Percentiles rank a stretch among this genome's conserved stretches.
phyloP scores from a whole-genome alignment of 768 basidiomycete genomes.

The Trametes cinnabarina region DNA sequence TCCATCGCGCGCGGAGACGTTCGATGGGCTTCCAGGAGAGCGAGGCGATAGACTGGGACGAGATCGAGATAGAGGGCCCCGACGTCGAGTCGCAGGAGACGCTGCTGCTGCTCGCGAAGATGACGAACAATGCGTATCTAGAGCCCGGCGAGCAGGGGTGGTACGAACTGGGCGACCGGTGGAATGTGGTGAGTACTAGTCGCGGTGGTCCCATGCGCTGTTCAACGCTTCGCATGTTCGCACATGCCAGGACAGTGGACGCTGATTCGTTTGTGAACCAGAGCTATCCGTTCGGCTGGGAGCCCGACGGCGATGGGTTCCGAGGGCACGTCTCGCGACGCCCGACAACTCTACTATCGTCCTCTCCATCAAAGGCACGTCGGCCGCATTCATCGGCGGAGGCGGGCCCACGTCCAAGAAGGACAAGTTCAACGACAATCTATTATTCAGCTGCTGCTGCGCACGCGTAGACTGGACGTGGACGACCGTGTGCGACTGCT shows the following conservation, averaged over 20 bases:
- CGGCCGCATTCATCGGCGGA: conserved; percentile 68
- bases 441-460: conserved; percentile 94
- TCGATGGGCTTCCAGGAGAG: conserved; percentile 34
- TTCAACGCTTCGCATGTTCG: too few relatives aligned
- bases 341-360: conserved; percentile 81
- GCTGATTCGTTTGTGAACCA: conserved; percentile 24
- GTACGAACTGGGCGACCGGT: conserved; percentile 71
- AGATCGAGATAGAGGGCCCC: conserved; percentile 69
- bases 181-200: conserved; percentile 49
- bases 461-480: conserved; percentile 90
- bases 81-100: conserved; percentile 76
- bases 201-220: too few relatives aligned
- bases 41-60: conserved; percentile 62
- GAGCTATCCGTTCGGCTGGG: conserved; percentile 90
- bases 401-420: conserved; percentile 85
- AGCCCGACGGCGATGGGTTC: conserved; percentile 81
- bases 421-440: conserved; percentile 91
- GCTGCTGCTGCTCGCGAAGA: conserved; percentile 83
- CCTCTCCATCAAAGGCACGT: conserved; percentile 91
- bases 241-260: background rate
- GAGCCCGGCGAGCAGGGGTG: conserved; percentile 59
- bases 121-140: conserved; percentile 91
- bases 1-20: conserved; percentile 37
- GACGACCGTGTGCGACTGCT: conserved; percentile 92
- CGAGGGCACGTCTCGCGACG: conserved; percentile 86